A percentile compares a stretch with the other conserved stretches of the same genome.
phyloP scores from a whole-genome alignment of 2,329 filamentous ascomycete species.

The Pestalotiopsis sp. region DNA sequence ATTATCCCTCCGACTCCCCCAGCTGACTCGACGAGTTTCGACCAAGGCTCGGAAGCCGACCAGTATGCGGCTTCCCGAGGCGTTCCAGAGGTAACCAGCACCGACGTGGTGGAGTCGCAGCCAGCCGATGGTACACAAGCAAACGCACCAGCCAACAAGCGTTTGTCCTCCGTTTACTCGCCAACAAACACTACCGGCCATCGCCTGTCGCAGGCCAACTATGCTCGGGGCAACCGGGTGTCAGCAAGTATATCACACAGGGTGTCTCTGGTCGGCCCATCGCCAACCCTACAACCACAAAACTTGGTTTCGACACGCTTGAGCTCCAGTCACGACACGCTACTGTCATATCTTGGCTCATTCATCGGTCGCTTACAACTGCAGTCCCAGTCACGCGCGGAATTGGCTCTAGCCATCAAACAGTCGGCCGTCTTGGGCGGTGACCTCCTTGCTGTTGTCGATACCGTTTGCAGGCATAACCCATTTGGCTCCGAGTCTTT shows the following conservation, averaged over 20 bases:
- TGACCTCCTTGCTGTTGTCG: slow-evolving; percentile 76
- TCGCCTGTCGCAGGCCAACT: slow-evolving; percentile 39
- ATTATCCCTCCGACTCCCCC: slow-evolving; percentile 65
- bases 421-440: slow-evolving; percentile 82
- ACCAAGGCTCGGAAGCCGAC: slow-evolving; percentile 34
- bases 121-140: slow-evolving; percentile 38
- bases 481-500: slow-evolving; percentile 67
- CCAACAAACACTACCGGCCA: slow-evolving; percentile 28
- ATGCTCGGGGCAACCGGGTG: slow-evolving; percentile 43
- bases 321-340: slow-evolving; percentile 79
- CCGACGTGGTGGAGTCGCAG: slow-evolving; percentile 36
- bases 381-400: slow-evolving; percentile 86
- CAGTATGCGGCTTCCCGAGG: slow-evolving; percentile 43
- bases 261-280: slow-evolving; percentile 72
- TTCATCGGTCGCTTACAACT: slow-evolving; percentile 90
- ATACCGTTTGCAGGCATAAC: slow-evolving; percentile 80
- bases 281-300: slow-evolving; percentile 62
- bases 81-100: slow-evolving; percentile 31
- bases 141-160: slow-evolving; percentile 41
- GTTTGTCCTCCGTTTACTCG: slow-evolving; percentile 48
- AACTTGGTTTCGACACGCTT: slow-evolving; percentile 84
- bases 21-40: slow-evolving; percentile 56
- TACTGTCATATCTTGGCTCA: slow-evolving; percentile 86
- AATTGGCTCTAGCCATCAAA: slow-evolving; percentile 79
- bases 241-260: slow-evolving; percentile 68